Evolutionary conservation across 169 alveolate genomes (phyloP), one percentile per base, ranked within the genome.

Genomic region (Neospora caninum): DNA sequence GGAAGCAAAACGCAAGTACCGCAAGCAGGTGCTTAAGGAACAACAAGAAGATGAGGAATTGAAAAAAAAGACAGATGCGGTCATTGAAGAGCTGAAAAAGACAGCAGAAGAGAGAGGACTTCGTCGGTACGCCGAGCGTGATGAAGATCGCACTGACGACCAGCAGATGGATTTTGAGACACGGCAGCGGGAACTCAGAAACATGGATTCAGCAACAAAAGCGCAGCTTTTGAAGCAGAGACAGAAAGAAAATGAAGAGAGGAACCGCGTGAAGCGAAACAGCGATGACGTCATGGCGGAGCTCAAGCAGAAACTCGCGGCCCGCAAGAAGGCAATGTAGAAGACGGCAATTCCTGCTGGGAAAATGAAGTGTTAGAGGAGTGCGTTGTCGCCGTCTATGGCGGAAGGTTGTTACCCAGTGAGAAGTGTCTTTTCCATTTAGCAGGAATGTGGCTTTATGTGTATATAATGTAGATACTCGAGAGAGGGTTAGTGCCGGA

Each of bases 281-380:
- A 10, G 29, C 34, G 69, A 43, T 16, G 67, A 18, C 10, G 69
- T 82, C 36, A 45, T 82, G 70, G 69, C 9, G 25, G 89, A 82
- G 36, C 67, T 82, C 58, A 82, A 82, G 38, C 69, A 82, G 31
- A 82, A 82, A n/a, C 89, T 82, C 27, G 89, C 89, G 31, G n/a
- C 13, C 20, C 42, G 87, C 53, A 39, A 25, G 53, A 78, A 78
- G 43, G 20, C 78, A 64, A 64, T 64, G 78, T 64, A 64, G 58
- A 49, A 49, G 58, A 49, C 9, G 58, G 58, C 58, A 49, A 49
- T 13, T 49, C 18, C 58, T 49, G 58, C 9, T 22, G 9, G 18
- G 58, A 13, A 22, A 13, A 0, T 49, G 58, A 49, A 49, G 58
- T 49, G 58, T 49, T 13, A 22, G 27, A 49, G 58, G 27, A 1